A percentile compares a stretch with the other conserved stretches of the same genome.
These are phyloP conservation scores for Colletotrichum gloeosporioides DNA, from an alignment of 2,329 filamentous ascomycete species.

Conservation along the genomic window DNA sequence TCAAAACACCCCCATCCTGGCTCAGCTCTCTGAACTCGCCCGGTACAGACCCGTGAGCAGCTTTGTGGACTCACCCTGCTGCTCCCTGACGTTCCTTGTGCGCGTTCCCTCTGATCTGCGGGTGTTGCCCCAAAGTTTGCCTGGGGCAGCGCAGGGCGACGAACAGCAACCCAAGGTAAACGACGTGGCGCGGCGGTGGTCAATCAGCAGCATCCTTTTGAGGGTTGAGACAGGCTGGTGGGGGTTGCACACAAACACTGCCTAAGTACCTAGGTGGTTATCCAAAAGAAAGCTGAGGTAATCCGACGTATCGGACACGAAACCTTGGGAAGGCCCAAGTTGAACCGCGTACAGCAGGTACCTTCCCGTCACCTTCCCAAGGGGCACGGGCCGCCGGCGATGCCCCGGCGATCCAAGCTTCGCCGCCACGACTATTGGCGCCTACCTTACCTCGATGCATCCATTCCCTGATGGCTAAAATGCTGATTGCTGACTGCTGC, in stretches of 20 bases:
- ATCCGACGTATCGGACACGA: background rate
- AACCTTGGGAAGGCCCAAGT: background rate
- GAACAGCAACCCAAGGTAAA: background rate
- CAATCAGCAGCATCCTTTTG: background rate
- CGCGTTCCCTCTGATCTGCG: background rate
- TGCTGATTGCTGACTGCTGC: background rate
- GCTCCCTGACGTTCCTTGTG: background rate
- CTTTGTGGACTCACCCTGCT: background rate
- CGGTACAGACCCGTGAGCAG: background rate
- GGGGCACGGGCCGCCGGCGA: slow-evolving; percentile 12
- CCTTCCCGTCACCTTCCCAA: background rate
- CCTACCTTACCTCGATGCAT: background rate
- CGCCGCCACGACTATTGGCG: background rate
- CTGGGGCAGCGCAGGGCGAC: background rate
- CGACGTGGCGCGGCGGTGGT: background rate
- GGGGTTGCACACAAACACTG: background rate
- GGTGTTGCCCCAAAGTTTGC: background rate
- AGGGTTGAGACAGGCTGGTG: background rate
- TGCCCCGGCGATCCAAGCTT: slow-evolving; percentile 3
- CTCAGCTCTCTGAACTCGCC: background rate
- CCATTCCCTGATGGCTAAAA: background rate
- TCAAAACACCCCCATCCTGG: slow-evolving; percentile 13
- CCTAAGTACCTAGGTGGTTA: background rate
- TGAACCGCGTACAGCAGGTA: background rate
- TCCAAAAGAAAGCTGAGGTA: background rate